phyloP scores from a whole-genome alignment of 2,329 filamentous ascomycete species.

The Aspergillus terreus region DNA sequence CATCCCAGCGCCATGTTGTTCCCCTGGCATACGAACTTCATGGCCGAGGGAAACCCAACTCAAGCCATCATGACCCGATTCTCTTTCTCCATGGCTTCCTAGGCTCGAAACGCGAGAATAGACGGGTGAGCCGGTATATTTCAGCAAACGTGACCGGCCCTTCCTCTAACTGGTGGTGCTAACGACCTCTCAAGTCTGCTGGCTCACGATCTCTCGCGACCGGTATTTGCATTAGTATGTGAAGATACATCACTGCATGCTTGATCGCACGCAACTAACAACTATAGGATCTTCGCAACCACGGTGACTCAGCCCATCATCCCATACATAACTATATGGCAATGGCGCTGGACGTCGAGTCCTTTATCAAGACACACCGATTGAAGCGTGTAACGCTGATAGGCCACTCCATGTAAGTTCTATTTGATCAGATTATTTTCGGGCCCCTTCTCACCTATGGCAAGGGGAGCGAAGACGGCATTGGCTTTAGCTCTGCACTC shows the following conservation, averaged over 20 bases:
- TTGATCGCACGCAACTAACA: neutral
- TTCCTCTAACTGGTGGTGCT: neutral
- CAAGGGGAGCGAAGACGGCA: conserved; percentile 16
- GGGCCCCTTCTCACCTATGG: neutral
- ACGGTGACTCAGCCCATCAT: conserved; percentile 78
- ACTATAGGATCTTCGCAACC: conserved; percentile 76
- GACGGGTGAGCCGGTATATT: conserved; percentile 83
- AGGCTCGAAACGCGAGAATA: conserved; percentile 85
- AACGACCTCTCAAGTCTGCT: conserved; percentile 11
- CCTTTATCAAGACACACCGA: conserved; percentile 15
- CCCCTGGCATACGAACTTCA: conserved; percentile 8
- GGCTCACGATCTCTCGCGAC: conserved; percentile 5
- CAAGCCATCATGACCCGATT: conserved; percentile 50
- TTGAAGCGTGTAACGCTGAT: conserved; percentile 8
- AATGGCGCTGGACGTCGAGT: conserved; percentile 21
- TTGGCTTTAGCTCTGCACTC: conserved; percentile 18
- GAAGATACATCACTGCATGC: neutral
- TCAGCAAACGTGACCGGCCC: neutral
- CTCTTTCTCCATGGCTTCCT: conserved; percentile 88
- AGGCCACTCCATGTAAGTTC: conserved; percentile 8
- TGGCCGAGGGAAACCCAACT: neutral
- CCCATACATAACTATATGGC: conserved; percentile 19
- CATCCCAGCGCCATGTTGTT: neutral
- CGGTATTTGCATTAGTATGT: conserved; percentile 3
- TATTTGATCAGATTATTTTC: too few relatives aligned